These are phyloP conservation scores for Rhizophora mangle DNA, from an alignment of 345 rosid species.

Conservation along the genomic window DNA sequence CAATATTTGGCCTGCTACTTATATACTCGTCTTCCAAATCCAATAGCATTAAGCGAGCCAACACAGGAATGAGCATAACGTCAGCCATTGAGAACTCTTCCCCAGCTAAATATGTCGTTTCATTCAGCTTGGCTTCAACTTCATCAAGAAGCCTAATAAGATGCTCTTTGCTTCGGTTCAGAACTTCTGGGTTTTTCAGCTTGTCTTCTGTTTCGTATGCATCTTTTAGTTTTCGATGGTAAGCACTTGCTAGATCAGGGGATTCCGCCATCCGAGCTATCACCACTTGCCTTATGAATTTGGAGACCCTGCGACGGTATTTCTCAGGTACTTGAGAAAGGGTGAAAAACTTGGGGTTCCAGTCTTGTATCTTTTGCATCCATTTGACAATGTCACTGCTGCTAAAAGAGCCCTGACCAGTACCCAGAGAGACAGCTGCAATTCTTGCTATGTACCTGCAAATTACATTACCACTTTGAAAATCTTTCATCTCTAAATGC, in stretches of 20 bases:
- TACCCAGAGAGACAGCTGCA: constrained; percentile 55
- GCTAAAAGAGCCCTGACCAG: constrained; percentile 33
- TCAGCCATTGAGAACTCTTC: constrained; percentile 88
- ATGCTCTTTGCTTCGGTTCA: constrained; percentile 52
- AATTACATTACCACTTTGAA: constrained; percentile 8
- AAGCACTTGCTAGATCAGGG: constrained; percentile 77
- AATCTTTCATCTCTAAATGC: constrained; percentile 4
- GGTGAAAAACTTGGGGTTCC: constrained; percentile 73
- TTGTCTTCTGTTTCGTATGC: constrained; percentile 69
- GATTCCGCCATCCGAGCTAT: constrained; percentile 40
- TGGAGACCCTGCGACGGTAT: constrained; percentile 39
- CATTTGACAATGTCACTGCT: constrained; percentile 44
- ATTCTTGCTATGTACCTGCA: constrained; percentile 77
- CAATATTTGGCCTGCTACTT: constrained; percentile 56
- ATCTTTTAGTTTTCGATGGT: constrained; percentile 74
- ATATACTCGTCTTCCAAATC: constrained; percentile 69
- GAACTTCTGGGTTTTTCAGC: constrained; percentile 46
- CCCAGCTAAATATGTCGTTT: constrained; percentile 54
- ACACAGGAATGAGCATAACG: constrained; percentile 62
- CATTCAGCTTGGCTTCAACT: constrained; percentile 52
- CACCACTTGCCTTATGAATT: constrained; percentile 68
- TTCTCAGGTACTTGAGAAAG: constrained; percentile 62
- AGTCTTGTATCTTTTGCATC: constrained; percentile 74
- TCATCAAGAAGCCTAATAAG: constrained; percentile 63
- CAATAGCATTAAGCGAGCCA: constrained; percentile 64